Percentiles rank a stretch among this genome's conserved stretches.
These are phyloP conservation scores for Fomitopsis serialis DNA, from an alignment of 768 basidiomycete species.

Conservation along the genomic window DNA sequence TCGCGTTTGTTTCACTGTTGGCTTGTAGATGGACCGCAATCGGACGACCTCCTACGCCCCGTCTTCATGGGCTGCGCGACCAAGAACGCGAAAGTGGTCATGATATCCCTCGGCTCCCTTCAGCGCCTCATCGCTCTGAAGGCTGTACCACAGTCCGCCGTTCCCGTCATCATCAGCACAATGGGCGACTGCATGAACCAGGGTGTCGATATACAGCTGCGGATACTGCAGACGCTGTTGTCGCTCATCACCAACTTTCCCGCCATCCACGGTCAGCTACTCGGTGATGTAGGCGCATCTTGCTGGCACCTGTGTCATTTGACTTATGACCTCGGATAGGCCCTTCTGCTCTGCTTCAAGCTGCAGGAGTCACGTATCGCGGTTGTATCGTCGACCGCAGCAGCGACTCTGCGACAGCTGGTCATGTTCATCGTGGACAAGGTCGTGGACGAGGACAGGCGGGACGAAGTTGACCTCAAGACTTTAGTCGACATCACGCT, in stretches of 20 bases:
- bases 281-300: conserved; percentile 53
- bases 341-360: conserved; percentile 89
- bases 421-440: conserved; percentile 99
- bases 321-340: conserved; percentile 37
- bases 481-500: conserved; percentile 42
- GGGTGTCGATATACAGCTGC: conserved; percentile 95
- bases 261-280: conserved; percentile 68
- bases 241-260: conserved; percentile 88
- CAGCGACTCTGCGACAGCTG: conserved; percentile 90
- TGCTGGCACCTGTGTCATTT: background rate
- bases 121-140: conserved; percentile 86
- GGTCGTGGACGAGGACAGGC: conserved; percentile 72
- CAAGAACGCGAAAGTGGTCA: conserved; percentile 90
- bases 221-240: conserved; percentile 87
- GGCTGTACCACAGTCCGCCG: conserved; percentile 76
- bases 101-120: conserved; percentile 85
- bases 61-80: conserved; percentile 94
- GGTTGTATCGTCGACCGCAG: conserved; percentile 95
- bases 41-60: conserved; percentile 76
- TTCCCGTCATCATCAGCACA: conserved; percentile 75
- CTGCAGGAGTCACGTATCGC: conserved; percentile 93
- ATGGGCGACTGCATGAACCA: conserved; percentile 87
- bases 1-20: background rate
- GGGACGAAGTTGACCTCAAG: conserved; percentile 28
- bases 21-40: conserved; percentile 63